Evolutionary conservation across 257 asterid genomes (phyloP).

Genomic region (Primulina tabacum): DNA sequence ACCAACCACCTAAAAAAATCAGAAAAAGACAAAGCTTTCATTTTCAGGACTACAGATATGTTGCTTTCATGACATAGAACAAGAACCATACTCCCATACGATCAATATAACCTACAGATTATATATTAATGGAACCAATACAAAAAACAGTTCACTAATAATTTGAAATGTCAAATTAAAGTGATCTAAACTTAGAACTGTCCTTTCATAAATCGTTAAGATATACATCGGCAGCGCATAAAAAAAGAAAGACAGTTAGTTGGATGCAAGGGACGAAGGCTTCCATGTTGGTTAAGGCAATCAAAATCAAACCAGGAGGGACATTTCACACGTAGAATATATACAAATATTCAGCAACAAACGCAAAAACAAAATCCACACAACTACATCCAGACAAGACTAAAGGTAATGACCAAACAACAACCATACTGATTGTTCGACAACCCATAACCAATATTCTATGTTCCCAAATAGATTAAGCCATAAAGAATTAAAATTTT

Average conservation of each 20-base stretch:
- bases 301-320: slow-evolving; percentile 4
- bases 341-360: not conserved
- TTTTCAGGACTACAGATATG: slow-evolving; percentile 29
- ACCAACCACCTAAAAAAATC: slow-evolving; percentile 45
- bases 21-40: slow-evolving; percentile 35
- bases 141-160: not conserved
- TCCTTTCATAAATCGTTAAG: too few species aligned
- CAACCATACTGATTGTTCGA: slow-evolving; percentile 30
- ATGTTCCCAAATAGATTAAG: slow-evolving; percentile 12
- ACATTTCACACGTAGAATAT: not conserved
- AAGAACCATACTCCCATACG: slow-evolving; percentile 11
- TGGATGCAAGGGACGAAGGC: not conserved
- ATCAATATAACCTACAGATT: slow-evolving; percentile 15
- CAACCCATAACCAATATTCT: slow-evolving; percentile 42
- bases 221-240: not conserved
- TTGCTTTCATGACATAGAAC: slow-evolving; percentile 30
- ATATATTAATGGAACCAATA: not conserved
- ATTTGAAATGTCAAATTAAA: not conserved
- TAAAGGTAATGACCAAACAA: slow-evolving; percentile 39
- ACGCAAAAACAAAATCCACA: not conserved
- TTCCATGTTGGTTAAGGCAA: not conserved
- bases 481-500: not conserved
- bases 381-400: slow-evolving; percentile 10
- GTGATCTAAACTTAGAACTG: not conserved
- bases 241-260: not conserved